Percentiles rank a stretch among this genome's conserved stretches.
Conservation (phyloP, 257 asterid genomes). For the Vinca minor region DNA sequence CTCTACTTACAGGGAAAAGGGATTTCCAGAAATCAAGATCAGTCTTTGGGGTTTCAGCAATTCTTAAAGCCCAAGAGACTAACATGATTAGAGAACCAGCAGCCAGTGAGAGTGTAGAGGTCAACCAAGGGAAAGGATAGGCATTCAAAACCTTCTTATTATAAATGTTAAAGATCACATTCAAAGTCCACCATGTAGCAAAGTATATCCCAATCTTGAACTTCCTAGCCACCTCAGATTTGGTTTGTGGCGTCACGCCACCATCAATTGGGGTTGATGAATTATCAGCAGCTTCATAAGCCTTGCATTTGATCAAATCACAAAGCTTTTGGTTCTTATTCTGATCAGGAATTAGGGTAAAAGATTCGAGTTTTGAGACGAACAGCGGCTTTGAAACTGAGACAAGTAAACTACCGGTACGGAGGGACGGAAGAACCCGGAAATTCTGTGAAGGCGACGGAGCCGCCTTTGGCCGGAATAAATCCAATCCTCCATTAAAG, state of each 20-base stretch:
- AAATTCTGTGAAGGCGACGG: conserved; percentile 17
- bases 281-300: conserved; percentile 70
- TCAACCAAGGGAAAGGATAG: conserved; percentile 82
- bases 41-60: conserved; percentile 79
- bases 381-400: conserved; percentile 47
- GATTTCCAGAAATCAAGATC: conserved; percentile 96
- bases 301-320: conserved; percentile 42
- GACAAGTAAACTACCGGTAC: conserved; percentile 18
- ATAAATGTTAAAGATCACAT: conserved; percentile 81
- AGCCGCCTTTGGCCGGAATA: conserved; percentile 26
- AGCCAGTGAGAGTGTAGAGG: conserved; percentile 85
- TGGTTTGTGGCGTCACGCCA: conserved; percentile 21
- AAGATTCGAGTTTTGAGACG: conserved; percentile 24
- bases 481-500: conserved; percentile 32
- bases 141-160: conserved; percentile 91
- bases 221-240: conserved; percentile 60
- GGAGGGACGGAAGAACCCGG: conserved; percentile 25
- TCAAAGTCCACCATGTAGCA: conserved; percentile 94
- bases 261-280: conserved; percentile 46
- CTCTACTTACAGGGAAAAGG: conserved; percentile 68
- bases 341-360: no score
- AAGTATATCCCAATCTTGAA: conserved; percentile 77
- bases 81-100: conserved; percentile 90
- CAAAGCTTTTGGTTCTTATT: conserved; percentile 22
- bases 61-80: conserved; percentile 73